Evolutionary conservation across 1,284 basidiomycete species (phyloP).

Genomic region (Papiliotrema nemorosa): DNA sequence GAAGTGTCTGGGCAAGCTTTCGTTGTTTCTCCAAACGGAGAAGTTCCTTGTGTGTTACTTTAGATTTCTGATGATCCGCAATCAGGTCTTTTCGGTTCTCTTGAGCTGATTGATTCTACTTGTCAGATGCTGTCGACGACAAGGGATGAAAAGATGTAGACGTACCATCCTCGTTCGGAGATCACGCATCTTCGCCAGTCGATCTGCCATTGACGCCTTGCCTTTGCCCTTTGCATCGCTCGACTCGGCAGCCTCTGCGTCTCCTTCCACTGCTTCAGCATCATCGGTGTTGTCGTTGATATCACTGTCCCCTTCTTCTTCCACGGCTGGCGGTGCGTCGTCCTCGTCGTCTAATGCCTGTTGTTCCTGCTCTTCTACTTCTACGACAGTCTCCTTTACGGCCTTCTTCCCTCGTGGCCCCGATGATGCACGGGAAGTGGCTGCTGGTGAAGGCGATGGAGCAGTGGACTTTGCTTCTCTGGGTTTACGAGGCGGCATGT

Average conservation of each 20-base stretch:
- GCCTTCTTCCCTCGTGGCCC: constrained; percentile 6
- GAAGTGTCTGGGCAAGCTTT: constrained; percentile 80
- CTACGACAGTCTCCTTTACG: constrained; percentile 9
- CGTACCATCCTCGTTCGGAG: constrained; percentile 73
- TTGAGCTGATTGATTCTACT: constrained; percentile 68
- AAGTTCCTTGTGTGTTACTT: constrained; percentile 69
- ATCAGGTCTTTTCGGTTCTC: constrained; percentile 80
- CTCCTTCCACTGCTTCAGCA: constrained; percentile 15
- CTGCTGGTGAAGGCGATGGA: constrained; percentile 29
- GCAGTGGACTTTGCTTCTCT: constrained; percentile 33
- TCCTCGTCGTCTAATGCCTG: constrained; percentile 6
- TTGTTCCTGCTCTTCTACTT: constrained; percentile 1
- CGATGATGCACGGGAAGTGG: constrained; percentile 7
- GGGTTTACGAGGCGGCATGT: constrained; percentile 22
- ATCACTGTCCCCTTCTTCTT: constrained; percentile 4
- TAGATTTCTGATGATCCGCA: constrained; percentile 72
- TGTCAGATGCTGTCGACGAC: neutral
- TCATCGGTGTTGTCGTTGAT: constrained; percentile 14
- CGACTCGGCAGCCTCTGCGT: constrained; percentile 7
- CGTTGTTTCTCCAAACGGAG: constrained; percentile 79
- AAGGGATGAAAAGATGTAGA: constrained; percentile 11
- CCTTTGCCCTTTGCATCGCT: constrained; percentile 14
- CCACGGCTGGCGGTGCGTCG: constrained; percentile 7
- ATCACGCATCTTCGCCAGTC: constrained; percentile 70
- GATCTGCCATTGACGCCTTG: constrained; percentile 58